Evolutionary conservation across 306 rosid species (phyloP), one percentile per base, ranked within the genome.

Genomic region (Boehmeria nivea): DNA sequence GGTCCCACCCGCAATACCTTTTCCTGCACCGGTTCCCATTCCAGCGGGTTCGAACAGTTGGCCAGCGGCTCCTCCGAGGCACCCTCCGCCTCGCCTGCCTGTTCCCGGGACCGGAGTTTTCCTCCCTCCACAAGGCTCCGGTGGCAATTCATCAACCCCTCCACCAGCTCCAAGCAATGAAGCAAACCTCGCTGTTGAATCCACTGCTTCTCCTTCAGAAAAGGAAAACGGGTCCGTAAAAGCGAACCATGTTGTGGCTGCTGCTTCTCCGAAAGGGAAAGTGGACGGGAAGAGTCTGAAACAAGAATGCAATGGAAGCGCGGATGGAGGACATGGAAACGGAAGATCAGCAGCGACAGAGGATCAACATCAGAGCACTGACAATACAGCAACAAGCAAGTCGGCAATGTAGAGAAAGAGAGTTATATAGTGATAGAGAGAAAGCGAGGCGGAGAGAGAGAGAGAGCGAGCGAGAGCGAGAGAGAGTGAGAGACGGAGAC

Each of bases 41-140:
- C 78, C 94, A 6, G 66, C 89, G 1, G 85, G 78, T 60, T 76
- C 95, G 3, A 13, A 83, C 0, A 82, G 82, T 61, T 89, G 97
- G 97, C 34, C 85, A 13, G 53, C 86, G 4, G 83, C 91, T 51
- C 94, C 89, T 39, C 63, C 77, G 20, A 78, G 84, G 78, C 97
- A 89, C 26, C 94, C 95, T 37, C 74, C 91, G 16, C 91, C 95
- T 20, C 74, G 88, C 64, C 52, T 87, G 57, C 82, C 71, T 15
- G 73, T 63, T 14, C 89, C 99, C 0, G 99, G 99, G 28, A 91
- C 98, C 0, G 98, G 98, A 64, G 98, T 91, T 53, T 91, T 91
- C 77, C 85, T 91, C 24, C 98, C 97, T 62, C 97, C 97, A 39
- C 82, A 94, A 2, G 93, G 95, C 13, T 80, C 96, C 0, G 81